Percentiles rank a stretch among this genome's conserved stretches.
Conservation (phyloP, 169 alveolate genomes). For the Perkinsus marinus region DNA sequence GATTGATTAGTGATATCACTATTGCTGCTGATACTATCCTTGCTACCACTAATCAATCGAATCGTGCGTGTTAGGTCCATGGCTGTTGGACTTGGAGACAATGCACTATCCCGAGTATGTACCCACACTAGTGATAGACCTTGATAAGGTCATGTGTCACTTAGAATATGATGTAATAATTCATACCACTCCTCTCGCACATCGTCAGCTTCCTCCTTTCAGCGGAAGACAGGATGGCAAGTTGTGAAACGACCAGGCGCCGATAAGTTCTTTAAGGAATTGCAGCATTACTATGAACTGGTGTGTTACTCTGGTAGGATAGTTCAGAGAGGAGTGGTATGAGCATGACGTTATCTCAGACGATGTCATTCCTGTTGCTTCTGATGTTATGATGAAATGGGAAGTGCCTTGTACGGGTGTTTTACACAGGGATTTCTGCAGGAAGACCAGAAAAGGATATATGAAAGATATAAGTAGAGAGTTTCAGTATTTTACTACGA, state of each 20-base stretch:
- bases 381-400: constrained; percentile 67
- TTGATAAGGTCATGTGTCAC: constrained; percentile 62
- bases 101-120: constrained; percentile 69
- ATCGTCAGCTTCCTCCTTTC: too few relatives aligned
- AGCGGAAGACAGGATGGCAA: constrained; percentile 66
- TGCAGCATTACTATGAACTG: constrained; percentile 71
- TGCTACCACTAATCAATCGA: constrained; percentile 10
- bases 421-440: constrained; percentile 62
- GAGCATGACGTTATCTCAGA: background rate
- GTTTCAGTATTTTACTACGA: too few relatives aligned
- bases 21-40: too few relatives aligned
- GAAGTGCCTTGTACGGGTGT: constrained; percentile 73
- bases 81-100: constrained; percentile 64
- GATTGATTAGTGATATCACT: too few relatives aligned
- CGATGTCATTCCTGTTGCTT: constrained; percentile 39
- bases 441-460: constrained; percentile 26
- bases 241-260: constrained; percentile 79
- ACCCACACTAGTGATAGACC: constrained; percentile 73
- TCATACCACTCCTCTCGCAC: too few relatives aligned
- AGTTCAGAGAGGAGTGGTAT: too few relatives aligned
- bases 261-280: constrained; percentile 62
- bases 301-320: constrained; percentile 15
- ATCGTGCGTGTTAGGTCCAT: constrained; percentile 54
- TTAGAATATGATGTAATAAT: constrained; percentile 53
- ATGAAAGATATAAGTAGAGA: constrained; percentile 50